These are phyloP conservation scores for Silene latifolia DNA, from an alignment of 148 eudicot genomes.

Conservation along the genomic window DNA sequence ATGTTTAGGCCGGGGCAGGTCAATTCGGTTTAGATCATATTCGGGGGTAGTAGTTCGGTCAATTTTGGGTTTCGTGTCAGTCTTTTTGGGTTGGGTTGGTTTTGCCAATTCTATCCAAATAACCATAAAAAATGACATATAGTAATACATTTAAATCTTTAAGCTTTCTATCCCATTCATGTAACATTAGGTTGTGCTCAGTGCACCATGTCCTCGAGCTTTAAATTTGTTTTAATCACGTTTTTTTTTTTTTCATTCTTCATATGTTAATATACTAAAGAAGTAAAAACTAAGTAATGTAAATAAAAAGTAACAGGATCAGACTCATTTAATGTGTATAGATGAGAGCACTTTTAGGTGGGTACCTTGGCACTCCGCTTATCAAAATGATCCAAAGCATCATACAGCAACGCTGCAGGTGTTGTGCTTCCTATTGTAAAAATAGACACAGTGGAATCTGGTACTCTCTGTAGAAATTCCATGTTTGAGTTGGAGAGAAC, in stretches of 20 bases:
- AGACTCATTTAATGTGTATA: neutral
- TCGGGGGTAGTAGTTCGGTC: no score
- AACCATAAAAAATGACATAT: neutral
- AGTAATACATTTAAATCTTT: neutral
- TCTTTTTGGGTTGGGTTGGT: no score
- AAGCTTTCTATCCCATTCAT: neutral
- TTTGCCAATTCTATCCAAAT: neutral
- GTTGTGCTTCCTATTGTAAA: conserved; percentile 92
- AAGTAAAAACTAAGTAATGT: neutral
- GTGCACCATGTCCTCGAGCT: neutral
- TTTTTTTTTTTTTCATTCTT: neutral
- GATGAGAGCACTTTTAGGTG: neutral
- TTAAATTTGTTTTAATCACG: neutral
- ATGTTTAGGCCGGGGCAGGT: no score
- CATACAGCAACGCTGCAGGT: conserved; percentile 94
- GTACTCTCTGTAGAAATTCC: conserved; percentile 96
- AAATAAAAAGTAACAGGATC: conserved; percentile 6
- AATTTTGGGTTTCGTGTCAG: no score
- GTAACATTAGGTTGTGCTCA: neutral
- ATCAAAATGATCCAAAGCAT: conserved; percentile 97
- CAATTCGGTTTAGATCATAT: no score
- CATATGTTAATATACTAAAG: neutral
- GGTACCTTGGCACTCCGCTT: conserved; percentile 92
- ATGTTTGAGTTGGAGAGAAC: conserved; percentile 79
- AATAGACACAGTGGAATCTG: conserved; percentile 90